Evolutionary conservation across 805 yeast genomes (phyloP).

Genomic region (Wickerhamomyces ciferrii): DNA sequence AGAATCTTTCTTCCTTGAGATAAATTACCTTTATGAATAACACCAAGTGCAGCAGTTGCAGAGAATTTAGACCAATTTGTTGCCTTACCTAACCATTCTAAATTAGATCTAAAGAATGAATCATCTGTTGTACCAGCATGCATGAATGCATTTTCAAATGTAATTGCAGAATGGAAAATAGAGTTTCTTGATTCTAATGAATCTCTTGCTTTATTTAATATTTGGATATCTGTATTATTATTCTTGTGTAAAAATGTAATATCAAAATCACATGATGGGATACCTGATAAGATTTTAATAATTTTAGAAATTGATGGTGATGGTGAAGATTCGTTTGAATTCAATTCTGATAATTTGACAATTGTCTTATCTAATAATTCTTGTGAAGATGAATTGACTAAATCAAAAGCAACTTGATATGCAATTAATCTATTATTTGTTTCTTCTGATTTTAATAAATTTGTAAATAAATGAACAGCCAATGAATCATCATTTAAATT

Average conservation of each 20-base stretch:
- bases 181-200: conserved; percentile 88
- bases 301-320: conserved; percentile 33
- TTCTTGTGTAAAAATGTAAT: conserved; percentile 83
- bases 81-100: conserved; percentile 97
- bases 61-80: conserved; percentile 97
- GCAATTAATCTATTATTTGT: conserved; percentile 53
- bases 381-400: conserved; percentile 88
- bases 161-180: conserved; percentile 91
- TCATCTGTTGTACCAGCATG: conserved; percentile 97
- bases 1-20: conserved; percentile 84
- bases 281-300: conserved; percentile 74
- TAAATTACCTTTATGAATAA: conserved; percentile 90
- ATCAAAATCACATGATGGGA: conserved; percentile 90
- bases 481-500: conserved; percentile 74
- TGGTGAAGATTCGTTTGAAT: conserved; percentile 14
- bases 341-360: conserved; percentile 27
- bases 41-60: conserved; percentile 97
- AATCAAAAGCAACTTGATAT: conserved; percentile 92
- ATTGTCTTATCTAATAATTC: conserved; percentile 64
- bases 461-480: conserved; percentile 65
- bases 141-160: conserved; percentile 90
- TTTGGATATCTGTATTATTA: conserved; percentile 79
- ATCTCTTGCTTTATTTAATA: conserved; percentile 76
- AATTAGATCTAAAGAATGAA: conserved; percentile 80
- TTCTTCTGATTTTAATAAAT: conserved; percentile 39